A percentile compares a stretch with the other conserved stretches of the same genome.
phyloP scores from a whole-genome alignment of 1,284 basidiomycete genomes.

The Pulchroboletus neoregius region DNA sequence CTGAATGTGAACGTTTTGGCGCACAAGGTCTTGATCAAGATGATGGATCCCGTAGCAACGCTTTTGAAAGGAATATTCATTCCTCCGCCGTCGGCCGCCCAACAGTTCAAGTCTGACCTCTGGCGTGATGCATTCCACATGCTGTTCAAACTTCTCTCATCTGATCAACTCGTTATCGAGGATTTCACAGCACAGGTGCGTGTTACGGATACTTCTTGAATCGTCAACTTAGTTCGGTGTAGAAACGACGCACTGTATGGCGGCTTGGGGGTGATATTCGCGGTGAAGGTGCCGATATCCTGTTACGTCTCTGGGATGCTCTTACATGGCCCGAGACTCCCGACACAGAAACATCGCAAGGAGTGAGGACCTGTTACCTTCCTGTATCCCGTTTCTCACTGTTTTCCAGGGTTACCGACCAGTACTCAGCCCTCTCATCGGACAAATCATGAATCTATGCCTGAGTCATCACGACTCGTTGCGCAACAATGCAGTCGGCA shows the following conservation, averaged over 20 bases:
- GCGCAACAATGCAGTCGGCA: conserved; percentile 86
- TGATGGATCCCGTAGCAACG: conserved; percentile 79
- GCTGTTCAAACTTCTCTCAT: conserved; percentile 82
- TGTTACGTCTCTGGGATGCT: conserved; percentile 84
- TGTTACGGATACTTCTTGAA: conserved; percentile 2
- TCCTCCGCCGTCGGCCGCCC: conserved; percentile 60
- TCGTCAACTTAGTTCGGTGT: conserved; percentile 18
- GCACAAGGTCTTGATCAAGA: conserved; percentile 85
- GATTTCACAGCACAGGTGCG: conserved; percentile 86
- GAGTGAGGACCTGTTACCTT: conserved; percentile 43
- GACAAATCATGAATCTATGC: conserved; percentile 88
- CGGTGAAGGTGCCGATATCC: conserved; percentile 85
- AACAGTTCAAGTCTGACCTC: conserved; percentile 70
- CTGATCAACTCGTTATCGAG: conserved; percentile 90
- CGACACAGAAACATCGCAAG: conserved; percentile 55
- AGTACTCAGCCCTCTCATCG: conserved; percentile 82
- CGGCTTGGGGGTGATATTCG: conserved; percentile 92
- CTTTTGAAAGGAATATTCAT: conserved; percentile 82
- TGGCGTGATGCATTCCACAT: conserved; percentile 85
- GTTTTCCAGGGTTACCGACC: conserved; percentile 72
- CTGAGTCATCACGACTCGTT: conserved; percentile 93
- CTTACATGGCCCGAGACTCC: conserved; percentile 71
- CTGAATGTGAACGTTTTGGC: conserved; percentile 89
- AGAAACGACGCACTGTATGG: conserved; percentile 96
- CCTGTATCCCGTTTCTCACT: background rate